These are phyloP conservation scores for Limonomyces culmigenus DNA, from an alignment of 1,284 basidiomycete genomes.

Conservation along the genomic window DNA sequence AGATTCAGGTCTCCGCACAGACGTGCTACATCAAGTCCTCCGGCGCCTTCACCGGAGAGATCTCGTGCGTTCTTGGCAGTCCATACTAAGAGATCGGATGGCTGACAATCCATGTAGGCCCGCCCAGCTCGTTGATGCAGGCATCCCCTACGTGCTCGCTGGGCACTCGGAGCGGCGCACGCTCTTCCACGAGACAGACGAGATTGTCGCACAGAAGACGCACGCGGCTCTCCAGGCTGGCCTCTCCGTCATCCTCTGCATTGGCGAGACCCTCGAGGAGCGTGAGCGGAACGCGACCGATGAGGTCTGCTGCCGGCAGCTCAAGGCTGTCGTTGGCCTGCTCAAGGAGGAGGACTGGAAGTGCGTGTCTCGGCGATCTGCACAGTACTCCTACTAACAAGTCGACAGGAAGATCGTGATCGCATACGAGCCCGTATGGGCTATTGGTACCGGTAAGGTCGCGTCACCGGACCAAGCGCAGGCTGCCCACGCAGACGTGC, in stretches of 20 bases:
- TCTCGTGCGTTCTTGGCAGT: conserved; percentile 39
- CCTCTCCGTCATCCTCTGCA: conserved; percentile 86
- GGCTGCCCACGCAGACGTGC: conserved; percentile 78
- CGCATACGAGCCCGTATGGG: conserved; percentile 97
- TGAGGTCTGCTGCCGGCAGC: conserved; percentile 70
- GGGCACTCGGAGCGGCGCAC: conserved; percentile 95
- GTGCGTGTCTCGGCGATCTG: conserved; percentile 22
- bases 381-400: background rate
- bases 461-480: conserved; percentile 88
- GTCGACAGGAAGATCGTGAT: conserved; percentile 69
- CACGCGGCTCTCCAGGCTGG: conserved; percentile 58
- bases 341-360: conserved; percentile 64
- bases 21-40: conserved; percentile 77
- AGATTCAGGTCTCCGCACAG: conserved; percentile 76
- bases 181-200: conserved; percentile 81
- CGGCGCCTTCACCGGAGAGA: conserved; percentile 94
- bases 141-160: conserved; percentile 85
- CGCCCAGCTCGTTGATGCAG: conserved; percentile 70
- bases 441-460: conserved; percentile 95
- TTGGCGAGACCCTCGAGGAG: conserved; percentile 88
- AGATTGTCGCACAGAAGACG: conserved; percentile 77
- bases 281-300: conserved; percentile 72
- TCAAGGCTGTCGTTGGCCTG: conserved; percentile 59
- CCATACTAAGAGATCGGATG: background rate
- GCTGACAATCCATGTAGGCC: conserved; percentile 27